Base-by-base conservation (phyloP, 768 basidiomycete species). In the Tylopilus cervinicoccineus region DNA sequence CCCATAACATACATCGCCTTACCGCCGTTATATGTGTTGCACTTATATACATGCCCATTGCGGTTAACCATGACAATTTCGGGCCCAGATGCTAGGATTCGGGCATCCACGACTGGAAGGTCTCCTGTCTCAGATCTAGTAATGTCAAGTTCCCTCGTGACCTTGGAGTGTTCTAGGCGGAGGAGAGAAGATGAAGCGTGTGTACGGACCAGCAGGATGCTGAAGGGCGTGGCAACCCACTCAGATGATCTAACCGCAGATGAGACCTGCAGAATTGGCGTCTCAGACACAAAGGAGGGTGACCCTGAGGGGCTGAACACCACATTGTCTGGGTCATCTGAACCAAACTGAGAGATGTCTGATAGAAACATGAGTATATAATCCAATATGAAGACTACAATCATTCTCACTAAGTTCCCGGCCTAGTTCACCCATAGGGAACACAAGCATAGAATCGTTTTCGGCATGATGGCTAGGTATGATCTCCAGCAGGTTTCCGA, bases 191-290 rank as follows among this genome's bases (percentile, higher is more conserved):
- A 73, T 4, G 71, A 65, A 4, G 73, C 69, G 48, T 73, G 69
- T 13, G 77, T 81, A 28, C 81, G 77, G 36, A 80, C 63, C 20
- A 73, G 43, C 12, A 73, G 48, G 16, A 51, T 5, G 32, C 55
- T 61, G 20, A 49, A 57, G 14, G 53, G 45, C 14, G 43, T 24
- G 13, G 51, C 38, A 38, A 27, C 49, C 60, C 51, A 45, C 29
- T 54, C 43, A 26, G 53, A 44, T 38, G 59, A 43, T 31, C 26
- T 17, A 37, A 59, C 54, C 4, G 73, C 69, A n/a, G 73, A 58
- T 6, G 67, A 63, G 39, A 89, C 69, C 54, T 90, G 88, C 44
- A 74, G 72, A 44, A 91, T 86, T 12, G 88, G 86, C 3, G 86
- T 87, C 17, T 76, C 66, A 51, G 87, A 88, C 3, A 67, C 66